These are phyloP conservation scores for Warburgia ugandensis DNA, from an alignment of 164 flowering plant genomes.

Conservation along the genomic window DNA sequence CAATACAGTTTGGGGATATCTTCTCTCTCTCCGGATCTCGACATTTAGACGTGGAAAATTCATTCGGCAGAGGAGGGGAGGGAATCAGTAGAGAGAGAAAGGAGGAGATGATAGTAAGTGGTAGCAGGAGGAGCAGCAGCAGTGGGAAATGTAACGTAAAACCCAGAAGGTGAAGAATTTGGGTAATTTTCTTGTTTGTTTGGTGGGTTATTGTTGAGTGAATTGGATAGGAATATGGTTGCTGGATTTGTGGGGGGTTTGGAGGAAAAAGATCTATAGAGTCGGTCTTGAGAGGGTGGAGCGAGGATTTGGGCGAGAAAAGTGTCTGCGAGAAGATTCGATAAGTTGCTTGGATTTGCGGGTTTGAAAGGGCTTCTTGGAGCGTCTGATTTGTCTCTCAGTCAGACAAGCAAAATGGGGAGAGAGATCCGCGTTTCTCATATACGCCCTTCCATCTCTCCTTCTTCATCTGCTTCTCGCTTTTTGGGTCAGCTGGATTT, in stretches of 20 bases:
- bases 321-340: constrained; percentile 11
- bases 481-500: background rate
- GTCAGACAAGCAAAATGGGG: background rate
- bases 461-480: background rate
- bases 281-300: constrained; percentile 27
- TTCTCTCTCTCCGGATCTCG: too few relatives aligned
- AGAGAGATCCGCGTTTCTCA: background rate
- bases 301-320: constrained; percentile 45
- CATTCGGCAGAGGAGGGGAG: too few relatives aligned
- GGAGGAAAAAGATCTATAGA: constrained; percentile 5
- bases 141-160: too few relatives aligned
- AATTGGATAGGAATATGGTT: background rate
- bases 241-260: constrained; percentile 1
- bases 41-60: too few relatives aligned
- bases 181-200: too few relatives aligned
- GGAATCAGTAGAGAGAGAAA: background rate
- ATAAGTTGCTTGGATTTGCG: constrained; percentile 9
- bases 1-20: constrained; percentile 2
- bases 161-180: too few relatives aligned
- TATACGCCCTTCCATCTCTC: background rate
- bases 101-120: constrained; percentile 8
- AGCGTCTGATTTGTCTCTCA: constrained; percentile 3
- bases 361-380: constrained; percentile 1
- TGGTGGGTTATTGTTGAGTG: background rate
- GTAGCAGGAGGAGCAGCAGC: too few relatives aligned